Conservation (phyloP, 192 early-diverging fungal species). For the Entomortierella lignicola region DNA sequence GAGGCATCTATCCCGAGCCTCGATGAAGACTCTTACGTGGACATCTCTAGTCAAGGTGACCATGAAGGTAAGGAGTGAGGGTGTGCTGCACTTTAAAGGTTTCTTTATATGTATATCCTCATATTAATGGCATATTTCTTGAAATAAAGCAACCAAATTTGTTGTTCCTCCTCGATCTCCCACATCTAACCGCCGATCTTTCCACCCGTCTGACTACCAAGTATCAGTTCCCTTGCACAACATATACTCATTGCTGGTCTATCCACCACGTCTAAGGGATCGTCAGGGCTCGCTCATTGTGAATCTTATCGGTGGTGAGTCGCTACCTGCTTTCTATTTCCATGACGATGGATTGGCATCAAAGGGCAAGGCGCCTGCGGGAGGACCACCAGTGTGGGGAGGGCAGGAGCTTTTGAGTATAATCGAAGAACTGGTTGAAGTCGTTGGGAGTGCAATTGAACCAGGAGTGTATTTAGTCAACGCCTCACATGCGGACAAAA, state of each 20-base stretch:
- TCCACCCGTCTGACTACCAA: slow-evolving; percentile 62
- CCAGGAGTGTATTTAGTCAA: slow-evolving; percentile 60
- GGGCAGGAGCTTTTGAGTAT: slow-evolving; percentile 75
- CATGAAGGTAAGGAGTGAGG: slow-evolving; percentile 8
- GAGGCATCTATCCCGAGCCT: slow-evolving; percentile 69
- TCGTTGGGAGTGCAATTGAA: slow-evolving; percentile 57
- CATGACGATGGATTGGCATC: slow-evolving; percentile 73
- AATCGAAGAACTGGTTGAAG: slow-evolving; percentile 54
- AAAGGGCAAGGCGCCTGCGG: slow-evolving; percentile 58
- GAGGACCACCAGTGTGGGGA: slow-evolving; percentile 62
- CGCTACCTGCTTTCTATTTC: slow-evolving; percentile 76
- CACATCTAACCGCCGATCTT: slow-evolving; percentile 13
- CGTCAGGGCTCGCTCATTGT: slow-evolving; percentile 77
- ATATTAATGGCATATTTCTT: not conserved
- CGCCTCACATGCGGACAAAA: slow-evolving; percentile 53
- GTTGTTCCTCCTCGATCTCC: slow-evolving; percentile 48
- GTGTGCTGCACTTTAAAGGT: not conserved
- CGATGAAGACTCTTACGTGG: slow-evolving; percentile 71
- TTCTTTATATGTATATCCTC: not conserved
- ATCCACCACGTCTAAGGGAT: slow-evolving; percentile 73
- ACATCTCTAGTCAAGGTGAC: slow-evolving; percentile 67
- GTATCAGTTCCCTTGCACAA: slow-evolving; percentile 68
- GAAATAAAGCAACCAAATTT: slow-evolving; percentile 33
- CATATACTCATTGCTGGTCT: slow-evolving; percentile 71
- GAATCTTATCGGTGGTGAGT: slow-evolving; percentile 72